phyloP scores from a whole-genome alignment of 768 basidiomycete genomes.

The Tulasnella sp. region DNA sequence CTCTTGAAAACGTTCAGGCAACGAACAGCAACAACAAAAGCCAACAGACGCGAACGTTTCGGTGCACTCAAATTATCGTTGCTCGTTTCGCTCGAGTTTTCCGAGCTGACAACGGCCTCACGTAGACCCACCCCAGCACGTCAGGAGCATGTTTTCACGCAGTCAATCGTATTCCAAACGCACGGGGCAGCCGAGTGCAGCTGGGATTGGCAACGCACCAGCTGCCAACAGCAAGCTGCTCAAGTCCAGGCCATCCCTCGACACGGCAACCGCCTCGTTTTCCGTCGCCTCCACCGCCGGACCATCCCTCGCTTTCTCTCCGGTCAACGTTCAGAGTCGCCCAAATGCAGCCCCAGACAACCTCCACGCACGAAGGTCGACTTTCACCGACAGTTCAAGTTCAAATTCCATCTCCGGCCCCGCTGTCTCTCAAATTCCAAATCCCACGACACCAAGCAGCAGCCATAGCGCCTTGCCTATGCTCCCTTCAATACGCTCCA shows the following conservation, averaged over 20 bases:
- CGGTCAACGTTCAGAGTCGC: constrained; percentile 14
- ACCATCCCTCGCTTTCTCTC: constrained; percentile 16
- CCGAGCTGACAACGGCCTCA: neutral
- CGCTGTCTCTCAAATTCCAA: neutral
- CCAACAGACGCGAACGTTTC: neutral
- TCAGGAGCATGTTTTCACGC: constrained; percentile 13
- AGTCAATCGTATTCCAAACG: constrained; percentile 22
- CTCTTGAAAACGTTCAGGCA: neutral
- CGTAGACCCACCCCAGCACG: neutral
- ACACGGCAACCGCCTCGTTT: neutral
- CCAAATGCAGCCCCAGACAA: neutral
- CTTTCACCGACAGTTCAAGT: neutral
- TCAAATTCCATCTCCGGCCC: neutral
- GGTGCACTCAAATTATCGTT: neutral
- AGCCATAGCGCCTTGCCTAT: neutral
- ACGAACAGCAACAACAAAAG: constrained; percentile 1
- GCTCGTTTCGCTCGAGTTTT: neutral
- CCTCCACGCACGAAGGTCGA: neutral
- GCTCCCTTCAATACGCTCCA: constrained; percentile 11
- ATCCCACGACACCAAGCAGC: neutral
- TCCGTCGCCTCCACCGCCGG: neutral
- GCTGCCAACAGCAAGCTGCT: neutral
- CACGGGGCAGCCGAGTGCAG: neutral
- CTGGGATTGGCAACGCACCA: neutral
- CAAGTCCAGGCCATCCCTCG: constrained; percentile 6